Base-by-base conservation (phyloP, 441 rosid genomes). In the Bruguiera hainesii region DNA sequence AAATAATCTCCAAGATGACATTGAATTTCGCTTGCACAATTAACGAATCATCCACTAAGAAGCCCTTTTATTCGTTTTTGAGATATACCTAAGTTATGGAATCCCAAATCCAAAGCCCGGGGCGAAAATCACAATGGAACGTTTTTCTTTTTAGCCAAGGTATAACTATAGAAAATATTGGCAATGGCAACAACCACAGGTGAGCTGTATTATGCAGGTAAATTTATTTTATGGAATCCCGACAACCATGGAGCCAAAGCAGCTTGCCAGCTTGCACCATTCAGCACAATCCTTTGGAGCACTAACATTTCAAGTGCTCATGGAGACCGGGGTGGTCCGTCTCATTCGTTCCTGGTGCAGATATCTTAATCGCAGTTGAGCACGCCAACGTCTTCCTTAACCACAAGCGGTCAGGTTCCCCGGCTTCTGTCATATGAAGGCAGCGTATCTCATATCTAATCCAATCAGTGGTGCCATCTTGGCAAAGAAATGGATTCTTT, bases 181-280 rank as follows among this genome's bases (percentile, higher is more conserved):
- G 50, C 94, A 83, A 49, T 89, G 78, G 30, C 56, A 52, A 7
- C 10, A 33, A 52, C 93, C 76, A 57, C 94, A 75, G 26, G 63
- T 79, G 76, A 78, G 19, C 63, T 73, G 58, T 60, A 73, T 64
- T 35, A 93, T 83, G 71, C 95, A 85, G 70, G 78, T 84, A 75
- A 91, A 81, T 75, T 78, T 91, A 71, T 85, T 91, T 61, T 90
- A 88, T 61, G 93, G 96, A 67, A 88, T 91, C 55, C 91, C 98
- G 10, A 94, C 93, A 15, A 78, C 71, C 28, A 86, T 90, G 87
- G 98, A 87, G 70, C 85, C 95, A 0, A 90, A 86, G 77, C 97
- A 89, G 73, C 91, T 90, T 2, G 79, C 78, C 6, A 79, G 79
- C 73, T 68, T 81, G 70, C 89, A 86, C 65, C 89, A 85, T 73